phyloP scores from a whole-genome alignment of 805 yeast genomes.

The Myxozyma mucilagina region DNA sequence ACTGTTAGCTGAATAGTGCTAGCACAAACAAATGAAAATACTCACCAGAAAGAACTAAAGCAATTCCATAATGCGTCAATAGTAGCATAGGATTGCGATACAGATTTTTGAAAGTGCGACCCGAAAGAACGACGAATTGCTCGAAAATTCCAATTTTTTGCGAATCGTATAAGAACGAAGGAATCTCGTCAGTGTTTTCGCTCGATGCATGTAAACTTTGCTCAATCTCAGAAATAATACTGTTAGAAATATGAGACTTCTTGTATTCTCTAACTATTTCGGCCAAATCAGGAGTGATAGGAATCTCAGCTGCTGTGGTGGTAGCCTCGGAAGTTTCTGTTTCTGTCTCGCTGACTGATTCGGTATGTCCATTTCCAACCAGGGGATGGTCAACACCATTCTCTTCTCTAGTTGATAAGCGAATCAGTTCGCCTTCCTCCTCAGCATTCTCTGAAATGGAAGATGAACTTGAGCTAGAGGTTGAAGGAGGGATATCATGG shows the following conservation, averaged over 20 bases:
- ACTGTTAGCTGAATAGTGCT: neutral
- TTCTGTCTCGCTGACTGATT: neutral
- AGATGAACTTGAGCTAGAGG: neutral
- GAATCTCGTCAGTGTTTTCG: constrained; percentile 16
- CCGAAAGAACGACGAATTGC: constrained; percentile 73
- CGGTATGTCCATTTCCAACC: constrained; percentile 2
- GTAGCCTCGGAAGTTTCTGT: neutral
- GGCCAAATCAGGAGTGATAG: constrained; percentile 26
- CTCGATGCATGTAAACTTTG: constrained; percentile 23
- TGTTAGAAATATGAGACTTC: constrained; percentile 34
- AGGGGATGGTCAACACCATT: constrained; percentile 1
- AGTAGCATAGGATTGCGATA: constrained; percentile 91
- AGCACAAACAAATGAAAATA: neutral
- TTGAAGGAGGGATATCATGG: neutral
- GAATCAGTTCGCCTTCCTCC: constrained; percentile 21
- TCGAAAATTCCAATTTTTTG: constrained; percentile 58
- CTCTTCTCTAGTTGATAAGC: constrained; percentile 14
- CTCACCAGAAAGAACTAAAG: constrained; percentile 63
- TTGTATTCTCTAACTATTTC: constrained; percentile 39
- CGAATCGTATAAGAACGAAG: constrained; percentile 26
- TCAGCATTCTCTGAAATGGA: neutral
- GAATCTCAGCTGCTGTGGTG: neutral
- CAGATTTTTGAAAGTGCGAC: constrained; percentile 86
- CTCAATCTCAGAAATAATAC: constrained; percentile 35
- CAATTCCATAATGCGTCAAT: constrained; percentile 76